A percentile compares a stretch with the other conserved stretches of the same genome.
phyloP scores from a whole-genome alignment of 1,139 yeast genomes.

The Geotrichum carabidarum region DNA sequence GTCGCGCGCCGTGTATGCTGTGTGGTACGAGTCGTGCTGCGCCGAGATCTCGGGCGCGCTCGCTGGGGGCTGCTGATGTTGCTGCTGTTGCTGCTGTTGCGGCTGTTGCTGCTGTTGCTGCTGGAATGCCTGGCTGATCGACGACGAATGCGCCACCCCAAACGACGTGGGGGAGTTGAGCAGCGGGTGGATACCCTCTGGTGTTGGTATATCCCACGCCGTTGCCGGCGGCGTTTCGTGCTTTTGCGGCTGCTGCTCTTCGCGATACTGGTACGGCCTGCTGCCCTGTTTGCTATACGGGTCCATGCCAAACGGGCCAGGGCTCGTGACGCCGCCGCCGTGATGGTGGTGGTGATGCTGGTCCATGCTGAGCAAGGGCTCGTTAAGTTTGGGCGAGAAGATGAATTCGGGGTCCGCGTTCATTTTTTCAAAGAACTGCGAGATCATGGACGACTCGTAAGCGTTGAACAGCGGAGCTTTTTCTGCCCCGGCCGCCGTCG shows the following conservation, averaged over 20 bases:
- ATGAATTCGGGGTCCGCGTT: conserved; percentile 37
- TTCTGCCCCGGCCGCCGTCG: not conserved
- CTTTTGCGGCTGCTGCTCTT: not conserved
- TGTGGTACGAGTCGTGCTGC: not conserved
- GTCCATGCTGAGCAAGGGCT: conserved; percentile 9
- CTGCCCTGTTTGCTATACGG: not conserved
- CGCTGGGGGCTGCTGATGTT: too few species aligned
- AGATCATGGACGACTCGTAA: conserved; percentile 37
- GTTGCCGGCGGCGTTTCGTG: not conserved
- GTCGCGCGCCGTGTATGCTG: not conserved
- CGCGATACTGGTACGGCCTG: too few species aligned
- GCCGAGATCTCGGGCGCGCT: too few species aligned
- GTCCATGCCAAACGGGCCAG: conserved; percentile 8
- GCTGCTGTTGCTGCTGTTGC: too few species aligned
- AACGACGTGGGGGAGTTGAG: not conserved
- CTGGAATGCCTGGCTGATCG: too few species aligned
- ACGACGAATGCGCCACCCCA: too few species aligned
- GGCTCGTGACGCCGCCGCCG: conserved; percentile 4
- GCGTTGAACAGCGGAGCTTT: conserved; percentile 33
- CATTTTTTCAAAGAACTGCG: conserved; percentile 38
- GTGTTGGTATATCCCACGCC: conserved; percentile 11
- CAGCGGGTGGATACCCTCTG: conserved; percentile 11
- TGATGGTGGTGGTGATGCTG: too few species aligned
- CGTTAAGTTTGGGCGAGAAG: conserved; percentile 33
- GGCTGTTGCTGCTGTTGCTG: too few species aligned